A percentile compares a stretch with the other conserved stretches of the same genome.
These are phyloP conservation scores for Phaseolus coccineus DNA, from an alignment of 331 rosid species.

Conservation along the genomic window DNA sequence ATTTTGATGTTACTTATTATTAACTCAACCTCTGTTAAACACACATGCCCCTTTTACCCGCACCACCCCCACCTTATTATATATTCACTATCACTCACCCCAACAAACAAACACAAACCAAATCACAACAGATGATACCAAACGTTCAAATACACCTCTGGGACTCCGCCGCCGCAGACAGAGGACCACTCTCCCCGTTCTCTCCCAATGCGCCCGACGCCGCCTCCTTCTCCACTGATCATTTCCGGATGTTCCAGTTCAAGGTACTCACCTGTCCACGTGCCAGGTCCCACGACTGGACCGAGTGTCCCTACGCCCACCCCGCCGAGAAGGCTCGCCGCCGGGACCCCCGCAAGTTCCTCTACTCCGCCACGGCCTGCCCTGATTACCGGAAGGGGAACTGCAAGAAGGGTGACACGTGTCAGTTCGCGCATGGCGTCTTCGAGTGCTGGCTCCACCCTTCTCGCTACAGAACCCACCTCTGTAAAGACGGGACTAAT, in stretches of 20 bases:
- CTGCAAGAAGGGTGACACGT: conserved; percentile 71
- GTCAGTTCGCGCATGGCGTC: conserved; percentile 92
- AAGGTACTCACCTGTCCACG: conserved; percentile 77
- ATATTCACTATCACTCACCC: background rate
- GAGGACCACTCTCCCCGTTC: conserved; percentile 36
- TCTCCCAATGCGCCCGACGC: conserved; percentile 33
- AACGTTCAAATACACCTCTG: conserved; percentile 55
- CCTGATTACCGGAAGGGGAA: conserved; percentile 80
- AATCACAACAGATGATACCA: conserved; percentile 50
- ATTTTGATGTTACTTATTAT: conserved; percentile 32
- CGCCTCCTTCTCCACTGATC: conserved; percentile 57
- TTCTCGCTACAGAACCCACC: conserved; percentile 84
- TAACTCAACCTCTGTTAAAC: conserved; percentile 58
- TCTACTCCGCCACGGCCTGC: conserved; percentile 73
- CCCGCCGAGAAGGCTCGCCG: conserved; percentile 96
- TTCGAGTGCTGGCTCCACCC: conserved; percentile 97
- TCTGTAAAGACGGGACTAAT: conserved; percentile 73
- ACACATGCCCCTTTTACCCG: background rate
- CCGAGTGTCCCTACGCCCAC: conserved; percentile 88
- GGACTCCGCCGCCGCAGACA: conserved; percentile 40
- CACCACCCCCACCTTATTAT: background rate
- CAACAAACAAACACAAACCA: background rate
- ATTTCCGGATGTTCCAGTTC: conserved; percentile 89
- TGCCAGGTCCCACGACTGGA: conserved; percentile 92
- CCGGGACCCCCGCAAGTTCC: conserved; percentile 73